Percentiles rank a stretch among this genome's conserved stretches.
Evolutionary conservation across 2,329 filamentous ascomycete genomes (phyloP).

Genomic region (Botryosphaeria dothidea): DNA sequence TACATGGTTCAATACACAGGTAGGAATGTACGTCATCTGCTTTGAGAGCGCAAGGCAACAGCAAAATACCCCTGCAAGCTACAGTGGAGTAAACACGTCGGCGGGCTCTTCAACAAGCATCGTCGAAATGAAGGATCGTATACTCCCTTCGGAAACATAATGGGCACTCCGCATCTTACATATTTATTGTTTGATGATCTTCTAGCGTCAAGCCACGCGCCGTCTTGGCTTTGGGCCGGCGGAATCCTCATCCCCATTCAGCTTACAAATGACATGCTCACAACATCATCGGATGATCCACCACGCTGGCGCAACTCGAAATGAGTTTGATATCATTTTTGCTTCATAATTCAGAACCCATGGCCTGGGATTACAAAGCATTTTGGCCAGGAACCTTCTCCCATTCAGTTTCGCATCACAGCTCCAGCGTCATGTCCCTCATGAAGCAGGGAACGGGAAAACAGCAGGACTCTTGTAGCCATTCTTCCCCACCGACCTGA

Average conservation of each 20-base stretch:
- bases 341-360: neutral
- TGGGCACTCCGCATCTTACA: neutral
- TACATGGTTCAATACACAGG: no score
- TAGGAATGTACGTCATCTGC: no score
- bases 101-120: no score
- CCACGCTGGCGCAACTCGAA: no score
- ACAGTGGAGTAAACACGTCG: no score
- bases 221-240: neutral
- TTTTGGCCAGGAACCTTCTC: neutral
- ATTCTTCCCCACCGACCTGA: constrained; percentile 53
- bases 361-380: neutral
- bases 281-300: neutral
- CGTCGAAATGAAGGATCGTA: no score
- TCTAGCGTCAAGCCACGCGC: neutral
- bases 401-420: neutral
- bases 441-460: constrained; percentile 40
- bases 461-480: constrained; percentile 54
- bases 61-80: no score
- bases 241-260: neutral
- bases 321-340: neutral
- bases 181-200: neutral
- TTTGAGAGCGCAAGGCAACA: no score
- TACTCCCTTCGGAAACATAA: no score
- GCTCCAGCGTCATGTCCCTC: neutral
- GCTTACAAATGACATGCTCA: neutral